Base-by-base conservation (phyloP, 140 eudicot species). In the Cichorium intybus region DNA sequence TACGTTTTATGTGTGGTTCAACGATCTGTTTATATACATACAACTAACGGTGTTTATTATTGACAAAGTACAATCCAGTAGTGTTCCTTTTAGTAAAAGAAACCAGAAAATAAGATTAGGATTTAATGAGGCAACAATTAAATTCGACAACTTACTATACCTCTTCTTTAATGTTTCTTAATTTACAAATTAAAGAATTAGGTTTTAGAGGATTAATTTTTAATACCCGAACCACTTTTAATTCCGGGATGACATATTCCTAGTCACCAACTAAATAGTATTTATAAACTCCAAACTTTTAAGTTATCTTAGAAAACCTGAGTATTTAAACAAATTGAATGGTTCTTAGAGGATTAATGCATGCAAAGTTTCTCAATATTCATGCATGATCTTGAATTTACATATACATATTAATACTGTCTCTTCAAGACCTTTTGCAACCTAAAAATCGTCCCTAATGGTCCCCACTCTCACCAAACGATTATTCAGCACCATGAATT, bases 361-460 rank as follows among this genome's bases (percentile, higher is more conserved):
- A 26, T 47, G 56, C 69, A 63, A 63, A 24, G 57, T 16, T 45
- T 43, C n/a, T 43, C 26, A 62, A 24, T 62, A 23, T 43, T 50
- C 50, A 66, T 66, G 58, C 35, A 66, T 65, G 61, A 66, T 66
- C 62, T n/a, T 56, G 23, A 15, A n/a, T 27, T 37, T 57, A 7
- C 9, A 57, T 7, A 21, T 22, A 26, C 27, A n/a, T n/a, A n/a
- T n/a, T n/a, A n/a, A n/a, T n/a, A n/a, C n/a, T n/a, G n/a, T n/a
- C n/a, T n/a, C n/a, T n/a, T n/a, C n/a, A n/a, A n/a, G n/a, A n/a
- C n/a, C n/a, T n/a, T n/a, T n/a, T n/a, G n/a, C n/a, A n/a, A n/a
- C n/a, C n/a, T n/a, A n/a, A n/a, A n/a, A n/a, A n/a, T n/a, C n/a
- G n/a, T n/a, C n/a, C n/a, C n/a, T n/a, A n/a, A n/a, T n/a, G n/a